Evolutionary conservation across 2,329 filamentous ascomycete species (phyloP).

Genomic region (Cladosporium oxysporum): DNA sequence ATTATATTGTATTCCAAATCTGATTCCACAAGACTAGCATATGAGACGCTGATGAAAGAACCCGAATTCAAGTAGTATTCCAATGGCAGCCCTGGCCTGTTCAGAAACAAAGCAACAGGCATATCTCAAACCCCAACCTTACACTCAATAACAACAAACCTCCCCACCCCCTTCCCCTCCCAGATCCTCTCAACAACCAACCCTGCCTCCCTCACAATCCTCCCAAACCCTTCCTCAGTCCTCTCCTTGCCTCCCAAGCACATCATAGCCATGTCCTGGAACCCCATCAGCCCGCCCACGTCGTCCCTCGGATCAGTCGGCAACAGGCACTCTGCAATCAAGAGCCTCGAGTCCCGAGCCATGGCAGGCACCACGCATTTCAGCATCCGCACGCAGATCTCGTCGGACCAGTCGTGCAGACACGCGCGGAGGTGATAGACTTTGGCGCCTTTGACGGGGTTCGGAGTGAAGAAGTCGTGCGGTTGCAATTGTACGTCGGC

Average conservation of each 20-base stretch:
- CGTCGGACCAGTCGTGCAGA: conserved; percentile 33
- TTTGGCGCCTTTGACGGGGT: conserved; percentile 31
- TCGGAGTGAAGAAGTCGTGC: conserved; percentile 33
- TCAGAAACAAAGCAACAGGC: too few species aligned
- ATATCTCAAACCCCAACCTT: not conserved
- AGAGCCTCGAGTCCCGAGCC: not conserved
- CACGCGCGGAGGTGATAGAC: conserved; percentile 30
- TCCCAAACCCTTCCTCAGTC: not conserved
- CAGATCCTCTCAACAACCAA: conserved; percentile 10
- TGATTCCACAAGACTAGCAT: too few species aligned
- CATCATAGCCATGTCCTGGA: conserved; percentile 15
- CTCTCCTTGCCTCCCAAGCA: conserved; percentile 12
- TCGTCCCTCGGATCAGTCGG: not conserved
- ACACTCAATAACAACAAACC: conserved; percentile 11
- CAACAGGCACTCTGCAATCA: conserved; percentile 11
- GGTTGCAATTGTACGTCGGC: conserved; percentile 4
- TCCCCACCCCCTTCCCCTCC: not conserved
- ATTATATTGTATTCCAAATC: too few species aligned
- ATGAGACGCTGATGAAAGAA: too few species aligned
- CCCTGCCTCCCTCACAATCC: not conserved
- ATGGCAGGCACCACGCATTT: conserved; percentile 20
- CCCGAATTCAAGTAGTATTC: too few species aligned
- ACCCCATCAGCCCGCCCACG: not conserved
- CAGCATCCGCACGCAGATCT: conserved; percentile 26
- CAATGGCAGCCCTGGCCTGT: too few species aligned